Base-by-base conservation (phyloP, 23 red algal genomes). In the Gracilaria vermiculophylla region DNA sequence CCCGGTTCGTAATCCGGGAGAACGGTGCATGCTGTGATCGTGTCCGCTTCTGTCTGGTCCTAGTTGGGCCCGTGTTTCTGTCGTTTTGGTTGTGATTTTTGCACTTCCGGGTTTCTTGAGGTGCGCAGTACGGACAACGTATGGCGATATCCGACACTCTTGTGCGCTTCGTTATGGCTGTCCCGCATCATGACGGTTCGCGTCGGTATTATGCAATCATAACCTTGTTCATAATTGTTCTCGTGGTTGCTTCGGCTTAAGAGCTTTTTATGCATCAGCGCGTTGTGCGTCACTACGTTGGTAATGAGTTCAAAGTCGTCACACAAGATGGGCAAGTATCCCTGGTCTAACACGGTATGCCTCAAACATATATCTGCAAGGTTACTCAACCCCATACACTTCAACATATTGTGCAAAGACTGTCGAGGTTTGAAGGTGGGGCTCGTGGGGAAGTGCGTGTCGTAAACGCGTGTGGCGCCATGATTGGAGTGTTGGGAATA, bases 401-500 rank as follows among this genome's bases (percentile, higher is more conserved):
- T 42, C 80, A 57, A 25, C 62, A 67, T 33, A 37, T 67, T 3
- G 17, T 85, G 40, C 52, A 53, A 39, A 54, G 80, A 20, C 45
- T 85, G 41, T 62, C 80, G 17, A 35, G 45, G 32, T 88, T 70
- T 53, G 67, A 77, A 47, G 83, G 83, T 23, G 17, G 43, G 3
- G 53, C 62, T 32, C 83, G 45, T 21, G 66, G 66, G 20, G n/a
- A 20, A 3, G 51, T 51, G 39, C 66, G 70, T 0, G 31, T 75
- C 67, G 56, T 65, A 7, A 43, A 88, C 45, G 49, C 56, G n/a
- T 35, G 19, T 39, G 64, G 76, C 17, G 37, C 53, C 27, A 61
- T 75, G 67, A 45, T 88, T 21, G 83, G 83, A 35, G 41, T 88
- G 24, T 20, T 88, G 35, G 83, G 83, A 35, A 88, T 88, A 69